Evolutionary conservation across 768 basidiomycete genomes (phyloP).

Genomic region (Heimioporus sp.): DNA sequence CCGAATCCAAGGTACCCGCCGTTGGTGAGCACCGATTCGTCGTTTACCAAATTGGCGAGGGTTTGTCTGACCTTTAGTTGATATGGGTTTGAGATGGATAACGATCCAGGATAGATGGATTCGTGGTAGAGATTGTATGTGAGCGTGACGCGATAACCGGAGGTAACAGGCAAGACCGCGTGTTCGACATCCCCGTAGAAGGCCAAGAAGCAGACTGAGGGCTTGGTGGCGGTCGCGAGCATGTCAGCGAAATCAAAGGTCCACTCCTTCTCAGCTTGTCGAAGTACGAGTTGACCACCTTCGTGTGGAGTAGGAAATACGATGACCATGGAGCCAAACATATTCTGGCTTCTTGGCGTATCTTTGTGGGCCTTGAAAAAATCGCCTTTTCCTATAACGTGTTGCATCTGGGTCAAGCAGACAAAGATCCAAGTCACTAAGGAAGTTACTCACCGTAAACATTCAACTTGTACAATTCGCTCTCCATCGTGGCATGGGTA

Average conservation of each 20-base stretch:
- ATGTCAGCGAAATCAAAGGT: background rate
- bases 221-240: background rate
- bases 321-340: slow-evolving; percentile 54
- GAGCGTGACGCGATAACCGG: slow-evolving; percentile 44
- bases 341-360: slow-evolving; percentile 41
- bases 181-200: slow-evolving; percentile 46
- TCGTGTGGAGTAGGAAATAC: slow-evolving; percentile 39
- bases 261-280: slow-evolving; percentile 3
- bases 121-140: slow-evolving; percentile 38
- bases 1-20: slow-evolving; percentile 12
- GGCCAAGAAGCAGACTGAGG: slow-evolving; percentile 36
- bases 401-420: background rate
- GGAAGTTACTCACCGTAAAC: slow-evolving; percentile 49
- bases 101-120: background rate
- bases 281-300: slow-evolving; percentile 12
- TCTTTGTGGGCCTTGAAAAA: slow-evolving; percentile 14
- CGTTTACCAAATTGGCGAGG: background rate
- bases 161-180: slow-evolving; percentile 41
- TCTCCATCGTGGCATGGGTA: slow-evolving; percentile 21
- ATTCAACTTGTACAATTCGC: slow-evolving; percentile 45
- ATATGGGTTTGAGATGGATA: background rate
- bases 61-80: background rate
- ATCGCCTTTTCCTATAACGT: slow-evolving; percentile 4
- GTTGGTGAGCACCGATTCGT: background rate
- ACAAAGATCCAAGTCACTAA: background rate